Percentiles rank a stretch among this genome's conserved stretches.
These are phyloP conservation scores for Moricandia moricandioides DNA, from an alignment of 345 rosid species.

Conservation along the genomic window DNA sequence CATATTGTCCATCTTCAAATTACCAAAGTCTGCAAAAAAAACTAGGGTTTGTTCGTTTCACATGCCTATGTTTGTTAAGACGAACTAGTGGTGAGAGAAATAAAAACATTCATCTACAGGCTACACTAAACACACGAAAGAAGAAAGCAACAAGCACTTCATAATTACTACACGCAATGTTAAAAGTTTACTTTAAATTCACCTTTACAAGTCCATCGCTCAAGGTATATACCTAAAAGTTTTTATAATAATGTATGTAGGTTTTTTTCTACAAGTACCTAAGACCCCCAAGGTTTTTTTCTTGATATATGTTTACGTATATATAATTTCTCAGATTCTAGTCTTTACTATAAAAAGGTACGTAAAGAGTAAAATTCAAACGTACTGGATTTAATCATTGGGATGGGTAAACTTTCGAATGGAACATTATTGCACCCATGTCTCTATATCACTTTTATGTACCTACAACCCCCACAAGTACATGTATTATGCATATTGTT, in stretches of 20 bases:
- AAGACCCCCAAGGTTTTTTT: background rate
- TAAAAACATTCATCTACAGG: background rate
- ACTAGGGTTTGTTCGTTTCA: slow-evolving; percentile 41
- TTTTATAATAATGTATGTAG: background rate
- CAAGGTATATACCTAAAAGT: background rate
- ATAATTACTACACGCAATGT: background rate
- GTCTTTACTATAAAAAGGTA: background rate
- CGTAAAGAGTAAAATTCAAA: slow-evolving; percentile 17
- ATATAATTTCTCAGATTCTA: background rate
- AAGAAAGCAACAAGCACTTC: slow-evolving; percentile 22
- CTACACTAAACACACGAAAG: slow-evolving; percentile 14
- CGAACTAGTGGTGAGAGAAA: background rate
- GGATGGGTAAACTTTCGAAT: background rate
- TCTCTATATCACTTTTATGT: slow-evolving; percentile 16
- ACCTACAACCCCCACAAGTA: slow-evolving; percentile 14
- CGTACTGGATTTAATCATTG: slow-evolving; percentile 23
- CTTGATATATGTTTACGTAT: background rate
- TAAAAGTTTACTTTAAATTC: background rate
- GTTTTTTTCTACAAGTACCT: too few species aligned
- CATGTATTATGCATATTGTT: background rate
- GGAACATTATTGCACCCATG: slow-evolving; percentile 25
- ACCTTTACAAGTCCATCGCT: background rate
- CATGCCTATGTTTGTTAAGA: slow-evolving; percentile 40
- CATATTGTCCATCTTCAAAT: slow-evolving; percentile 28
- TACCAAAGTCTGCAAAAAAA: slow-evolving; percentile 34